Evolutionary conservation across 345 rosid genomes (phyloP).

Genomic region (Citrus reticulata): DNA sequence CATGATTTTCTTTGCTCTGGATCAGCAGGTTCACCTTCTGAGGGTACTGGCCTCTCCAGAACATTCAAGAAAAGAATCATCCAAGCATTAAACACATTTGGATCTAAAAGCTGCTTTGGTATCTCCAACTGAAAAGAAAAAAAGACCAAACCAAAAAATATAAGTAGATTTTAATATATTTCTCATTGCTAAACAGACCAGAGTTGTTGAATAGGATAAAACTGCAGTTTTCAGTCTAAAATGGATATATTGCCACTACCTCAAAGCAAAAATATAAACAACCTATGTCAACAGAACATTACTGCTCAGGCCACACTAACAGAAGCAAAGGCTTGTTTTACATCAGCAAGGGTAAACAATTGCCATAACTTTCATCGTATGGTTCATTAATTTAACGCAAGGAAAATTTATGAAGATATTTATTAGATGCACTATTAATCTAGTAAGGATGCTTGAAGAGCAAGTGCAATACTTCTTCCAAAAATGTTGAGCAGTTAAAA

Average conservation of each 20-base stretch:
- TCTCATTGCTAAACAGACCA: background rate
- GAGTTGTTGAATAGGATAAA: background rate
- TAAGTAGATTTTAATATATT: background rate
- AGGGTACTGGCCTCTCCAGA: constrained; percentile 90
- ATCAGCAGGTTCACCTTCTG: constrained; percentile 91
- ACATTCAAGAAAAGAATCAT: constrained; percentile 85
- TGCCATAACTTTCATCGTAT: background rate
- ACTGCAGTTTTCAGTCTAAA: background rate
- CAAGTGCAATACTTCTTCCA: background rate
- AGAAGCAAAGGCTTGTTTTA: background rate
- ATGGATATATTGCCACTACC: background rate
- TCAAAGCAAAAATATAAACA: background rate
- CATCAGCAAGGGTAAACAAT: background rate
- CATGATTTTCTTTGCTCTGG: constrained; percentile 90
- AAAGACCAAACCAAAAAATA: background rate
- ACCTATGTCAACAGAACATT: background rate
- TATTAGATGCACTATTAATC: background rate
- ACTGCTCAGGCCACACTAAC: background rate
- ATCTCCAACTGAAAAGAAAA: constrained; percentile 74
- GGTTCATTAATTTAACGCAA: background rate
- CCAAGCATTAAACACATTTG: constrained; percentile 85
- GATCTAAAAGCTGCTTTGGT: constrained; percentile 80
- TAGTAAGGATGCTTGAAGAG: background rate
- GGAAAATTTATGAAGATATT: background rate
- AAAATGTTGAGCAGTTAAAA: background rate